Conservation (phyloP, 179 eudicot species). For the Spinacia oleracea region DNA sequence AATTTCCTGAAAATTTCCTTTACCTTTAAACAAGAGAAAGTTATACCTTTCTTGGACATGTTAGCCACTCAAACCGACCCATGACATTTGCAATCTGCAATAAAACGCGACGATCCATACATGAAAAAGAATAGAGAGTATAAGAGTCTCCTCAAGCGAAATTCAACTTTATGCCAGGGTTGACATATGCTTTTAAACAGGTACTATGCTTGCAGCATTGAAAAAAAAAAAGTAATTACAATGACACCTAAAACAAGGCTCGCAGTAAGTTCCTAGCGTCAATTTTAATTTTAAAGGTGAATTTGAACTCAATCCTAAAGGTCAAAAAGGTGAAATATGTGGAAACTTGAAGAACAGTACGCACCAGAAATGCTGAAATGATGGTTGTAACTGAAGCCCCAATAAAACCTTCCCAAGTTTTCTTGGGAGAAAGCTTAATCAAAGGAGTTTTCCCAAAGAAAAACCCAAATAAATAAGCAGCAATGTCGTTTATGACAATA, state of each 20-base stretch:
- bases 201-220: not conserved
- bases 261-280: not conserved
- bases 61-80: constrained; percentile 89
- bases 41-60: constrained; percentile 91
- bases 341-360: constrained; percentile 12
- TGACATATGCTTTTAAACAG: not conserved
- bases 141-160: not conserved
- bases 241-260: not conserved
- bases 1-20: not conserved
- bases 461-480: constrained; percentile 92
- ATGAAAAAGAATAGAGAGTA: not conserved
- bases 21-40: not conserved
- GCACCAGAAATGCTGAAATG: constrained; percentile 84
- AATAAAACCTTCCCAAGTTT: constrained; percentile 98
- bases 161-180: constrained; percentile 3
- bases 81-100: constrained; percentile 80
- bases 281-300: not conserved
- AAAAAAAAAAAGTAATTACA: not conserved
- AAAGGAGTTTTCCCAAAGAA: constrained; percentile 96
- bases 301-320: constrained; percentile 2
- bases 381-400: constrained; percentile 90
- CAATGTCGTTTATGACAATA: constrained; percentile 88
- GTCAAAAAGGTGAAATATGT: not conserved
- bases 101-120: not conserved
- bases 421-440: constrained; percentile 93